Base-by-base conservation (phyloP, 2,329 filamentous ascomycete species). In the Hypomyces perniciosus region DNA sequence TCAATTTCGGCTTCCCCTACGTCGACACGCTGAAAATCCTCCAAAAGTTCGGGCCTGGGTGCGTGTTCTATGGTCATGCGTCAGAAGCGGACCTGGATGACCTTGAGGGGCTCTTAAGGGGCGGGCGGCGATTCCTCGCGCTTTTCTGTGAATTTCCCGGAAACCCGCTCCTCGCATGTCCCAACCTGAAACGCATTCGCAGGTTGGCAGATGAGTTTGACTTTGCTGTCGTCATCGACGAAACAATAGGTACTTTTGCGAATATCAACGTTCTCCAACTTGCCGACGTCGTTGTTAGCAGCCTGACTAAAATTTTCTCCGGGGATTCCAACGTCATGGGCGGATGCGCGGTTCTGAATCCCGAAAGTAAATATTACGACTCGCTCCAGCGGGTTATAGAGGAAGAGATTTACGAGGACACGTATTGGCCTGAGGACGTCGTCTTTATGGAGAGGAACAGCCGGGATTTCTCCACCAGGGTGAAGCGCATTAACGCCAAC, bases 281-380 rank as follows among this genome's bases (percentile, higher is more conserved):
- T 63, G 88, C 90, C 53, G 93, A 99, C 68, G 78, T 97, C 12
- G 88, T 97, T 5, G 92, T 96, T 51, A 96, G 89, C 74, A 95
- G 89, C 65, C 75, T 99, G 53, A 97, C 93, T 44, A 99, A 99
- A 68, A 86, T 97, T 48, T 99, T 99, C 72, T 95, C 90, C 50
- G 93, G 93, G 46, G 93, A 96, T 69, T 93, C 89, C 67, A 97
- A 99, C 67, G 93, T 99, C 58, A 97, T 97, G 92, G 93, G 91
- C 52, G 93, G 93, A 50, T 87, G 85, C 57, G 71, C 77, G 42
- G 80, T 85, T 48, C 65, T 85, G 42, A 85, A 85, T 61, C 80
- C 80, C 1, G 79, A 84, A 51, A 75, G 84, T n/a, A 81, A 72
- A 42, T 86, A 85, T 69, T 96, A 96, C 66, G 50, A 66, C 3